phyloP scores from a whole-genome alignment of 495 filamentous ascomycete genomes.

The Talaromyces wortmannii region DNA sequence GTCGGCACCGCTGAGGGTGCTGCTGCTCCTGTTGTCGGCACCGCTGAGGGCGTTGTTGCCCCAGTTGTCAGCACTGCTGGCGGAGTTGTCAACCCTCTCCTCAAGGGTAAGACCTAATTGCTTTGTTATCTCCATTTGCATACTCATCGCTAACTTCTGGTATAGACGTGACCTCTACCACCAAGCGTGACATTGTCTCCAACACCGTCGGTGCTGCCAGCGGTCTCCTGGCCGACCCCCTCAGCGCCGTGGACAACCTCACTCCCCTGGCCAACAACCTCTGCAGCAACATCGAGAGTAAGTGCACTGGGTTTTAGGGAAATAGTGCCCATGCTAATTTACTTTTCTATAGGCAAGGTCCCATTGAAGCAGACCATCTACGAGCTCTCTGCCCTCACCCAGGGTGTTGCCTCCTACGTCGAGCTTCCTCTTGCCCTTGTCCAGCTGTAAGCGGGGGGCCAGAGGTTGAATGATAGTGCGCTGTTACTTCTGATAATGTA shows the following conservation, averaged over 20 bases:
- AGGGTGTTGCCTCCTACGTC: neutral
- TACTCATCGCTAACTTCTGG: neutral
- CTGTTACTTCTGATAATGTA: neutral
- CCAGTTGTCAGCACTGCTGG: conserved; percentile 4
- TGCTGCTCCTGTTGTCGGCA: conserved; percentile 6
- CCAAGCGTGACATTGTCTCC: conserved; percentile 1
- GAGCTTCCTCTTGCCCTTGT: neutral
- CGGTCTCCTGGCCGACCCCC: conserved; percentile 1
- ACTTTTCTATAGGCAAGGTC: neutral
- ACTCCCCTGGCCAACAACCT: neutral
- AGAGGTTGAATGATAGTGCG: neutral
- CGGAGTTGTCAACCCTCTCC: neutral
- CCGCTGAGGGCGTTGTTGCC: conserved; percentile 1
- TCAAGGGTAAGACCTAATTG: neutral
- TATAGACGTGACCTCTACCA: neutral
- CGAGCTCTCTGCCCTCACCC: neutral
- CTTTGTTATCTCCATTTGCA: neutral
- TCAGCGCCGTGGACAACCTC: neutral
- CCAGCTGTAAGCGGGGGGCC: neutral
- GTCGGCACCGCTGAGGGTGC: conserved; percentile 5
- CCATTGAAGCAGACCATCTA: neutral
- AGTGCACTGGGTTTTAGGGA: neutral
- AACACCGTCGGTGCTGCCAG: neutral
- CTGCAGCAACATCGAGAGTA: neutral
- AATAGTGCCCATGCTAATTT: neutral